A percentile compares a stretch with the other conserved stretches of the same genome.
Evolutionary conservation across 2,329 filamentous ascomycete species (phyloP).

Genomic region (Colletotrichum musicola): DNA sequence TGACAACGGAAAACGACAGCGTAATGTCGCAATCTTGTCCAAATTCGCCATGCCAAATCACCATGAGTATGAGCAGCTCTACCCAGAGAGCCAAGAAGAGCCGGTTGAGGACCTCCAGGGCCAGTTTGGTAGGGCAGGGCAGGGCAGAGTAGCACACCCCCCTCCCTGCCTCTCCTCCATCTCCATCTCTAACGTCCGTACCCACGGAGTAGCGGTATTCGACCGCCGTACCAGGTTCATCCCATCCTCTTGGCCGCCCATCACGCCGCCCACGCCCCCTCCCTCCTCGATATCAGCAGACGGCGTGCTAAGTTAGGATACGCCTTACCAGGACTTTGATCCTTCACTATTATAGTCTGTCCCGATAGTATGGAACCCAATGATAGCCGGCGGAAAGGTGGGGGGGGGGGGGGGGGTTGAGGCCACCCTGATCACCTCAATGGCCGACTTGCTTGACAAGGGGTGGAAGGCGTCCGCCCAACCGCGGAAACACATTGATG

Average conservation of each 20-base stretch:
- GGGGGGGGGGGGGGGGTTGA: too few relatives aligned
- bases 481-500: constrained; percentile 3
- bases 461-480: constrained; percentile 1
- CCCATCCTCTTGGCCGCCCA: background rate
- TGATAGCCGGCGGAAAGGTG: background rate
- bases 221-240: background rate
- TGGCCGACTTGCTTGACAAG: constrained; percentile 8
- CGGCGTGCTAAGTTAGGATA: constrained; percentile 13
- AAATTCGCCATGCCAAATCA: background rate
- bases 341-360: constrained; percentile 1
- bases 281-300: background rate
- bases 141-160: background rate
- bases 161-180: background rate
- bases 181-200: background rate
- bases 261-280: background rate
- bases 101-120: too few relatives aligned
- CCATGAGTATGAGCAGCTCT: too few relatives aligned
- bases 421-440: constrained; percentile 5
- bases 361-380: constrained; percentile 27
- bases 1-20: too few relatives aligned
- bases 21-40: background rate
- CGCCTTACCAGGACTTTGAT: constrained; percentile 18
- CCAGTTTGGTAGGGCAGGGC: too few relatives aligned
- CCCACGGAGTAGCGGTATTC: background rate
- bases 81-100: too few relatives aligned